phyloP scores from a whole-genome alignment of 768 basidiomycete species.

The Zangia roseola region DNA sequence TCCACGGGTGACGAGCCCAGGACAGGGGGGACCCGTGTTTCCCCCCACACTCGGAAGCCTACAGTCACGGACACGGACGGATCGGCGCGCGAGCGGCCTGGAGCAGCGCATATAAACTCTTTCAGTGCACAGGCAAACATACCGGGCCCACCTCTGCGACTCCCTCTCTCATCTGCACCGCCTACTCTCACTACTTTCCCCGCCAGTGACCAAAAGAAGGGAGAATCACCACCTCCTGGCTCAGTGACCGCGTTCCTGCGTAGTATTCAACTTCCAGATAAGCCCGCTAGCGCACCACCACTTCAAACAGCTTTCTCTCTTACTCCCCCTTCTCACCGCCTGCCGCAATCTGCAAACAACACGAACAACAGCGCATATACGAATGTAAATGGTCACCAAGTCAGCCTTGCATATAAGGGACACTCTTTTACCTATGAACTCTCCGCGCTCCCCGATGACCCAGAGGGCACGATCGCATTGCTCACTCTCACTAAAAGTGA shows the following conservation, averaged over 20 bases:
- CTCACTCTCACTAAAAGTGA: conserved; percentile 29
- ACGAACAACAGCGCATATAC: not conserved
- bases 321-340: conserved; percentile 11
- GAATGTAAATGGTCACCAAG: conserved; percentile 11
- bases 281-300: conserved; percentile 8
- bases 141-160: conserved; percentile 11
- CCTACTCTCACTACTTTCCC: not conserved
- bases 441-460: conserved; percentile 29
- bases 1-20: conserved; percentile 4
- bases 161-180: conserved; percentile 13
- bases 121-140: conserved; percentile 11
- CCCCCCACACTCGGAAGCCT: conserved; percentile 3
- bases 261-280: conserved; percentile 23
- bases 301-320: conserved; percentile 11
- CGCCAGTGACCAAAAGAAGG: not conserved
- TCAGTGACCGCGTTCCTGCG: conserved; percentile 26
- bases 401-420: conserved; percentile 28
- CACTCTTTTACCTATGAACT: conserved; percentile 30
- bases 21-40: conserved; percentile 7
- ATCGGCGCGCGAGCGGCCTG: conserved; percentile 3
- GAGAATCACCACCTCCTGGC: conserved; percentile 11
- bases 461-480: conserved; percentile 25
- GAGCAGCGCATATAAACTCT: not conserved
- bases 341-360: conserved; percentile 10
- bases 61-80: conserved; percentile 4